These are phyloP conservation scores for Herpetomonas tarakana DNA, from an alignment of 208 protist genomes.

Conservation along the genomic window DNA sequence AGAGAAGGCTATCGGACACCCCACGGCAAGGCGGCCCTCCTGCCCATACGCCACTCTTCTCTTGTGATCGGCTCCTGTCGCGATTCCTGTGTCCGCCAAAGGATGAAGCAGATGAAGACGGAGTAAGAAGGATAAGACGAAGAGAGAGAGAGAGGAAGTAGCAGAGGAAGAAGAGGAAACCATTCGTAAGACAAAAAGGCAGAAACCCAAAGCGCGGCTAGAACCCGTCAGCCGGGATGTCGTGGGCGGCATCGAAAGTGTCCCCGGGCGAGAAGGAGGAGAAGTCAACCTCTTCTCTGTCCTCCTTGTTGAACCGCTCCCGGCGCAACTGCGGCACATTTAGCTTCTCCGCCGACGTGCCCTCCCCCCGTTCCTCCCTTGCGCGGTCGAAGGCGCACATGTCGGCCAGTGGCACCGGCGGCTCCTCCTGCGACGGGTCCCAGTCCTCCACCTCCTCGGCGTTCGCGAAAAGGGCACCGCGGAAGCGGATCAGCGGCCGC, in stretches of 20 bases:
- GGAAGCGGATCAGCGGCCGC: conserved; percentile 12
- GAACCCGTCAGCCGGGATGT: background rate
- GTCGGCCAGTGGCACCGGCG: background rate
- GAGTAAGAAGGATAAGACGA: no score
- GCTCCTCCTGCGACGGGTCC: background rate
- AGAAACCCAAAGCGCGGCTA: no score
- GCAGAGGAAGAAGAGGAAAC: no score
- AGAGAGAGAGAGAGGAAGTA: no score
- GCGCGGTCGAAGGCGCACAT: background rate
- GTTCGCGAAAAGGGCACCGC: conserved; percentile 15
- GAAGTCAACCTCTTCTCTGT: background rate
- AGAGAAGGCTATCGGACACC: no score
- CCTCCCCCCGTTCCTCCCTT: background rate
- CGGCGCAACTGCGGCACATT: background rate
- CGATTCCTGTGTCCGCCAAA: no score
- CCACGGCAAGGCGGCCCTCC: no score
- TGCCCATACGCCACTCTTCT: no score
- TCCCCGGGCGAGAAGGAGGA: background rate
- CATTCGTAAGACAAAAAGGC: no score
- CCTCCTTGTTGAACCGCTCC: background rate
- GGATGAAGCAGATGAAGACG: no score
- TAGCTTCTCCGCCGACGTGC: background rate
- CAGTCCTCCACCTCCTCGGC: conserved; percentile 7
- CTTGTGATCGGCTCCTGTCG: no score
- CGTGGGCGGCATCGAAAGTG: background rate